Evolutionary conservation across 495 filamentous ascomycete species (phyloP), one percentile per base, ranked within the genome.

Genomic region (Podospora pseudoanserina): DNA sequence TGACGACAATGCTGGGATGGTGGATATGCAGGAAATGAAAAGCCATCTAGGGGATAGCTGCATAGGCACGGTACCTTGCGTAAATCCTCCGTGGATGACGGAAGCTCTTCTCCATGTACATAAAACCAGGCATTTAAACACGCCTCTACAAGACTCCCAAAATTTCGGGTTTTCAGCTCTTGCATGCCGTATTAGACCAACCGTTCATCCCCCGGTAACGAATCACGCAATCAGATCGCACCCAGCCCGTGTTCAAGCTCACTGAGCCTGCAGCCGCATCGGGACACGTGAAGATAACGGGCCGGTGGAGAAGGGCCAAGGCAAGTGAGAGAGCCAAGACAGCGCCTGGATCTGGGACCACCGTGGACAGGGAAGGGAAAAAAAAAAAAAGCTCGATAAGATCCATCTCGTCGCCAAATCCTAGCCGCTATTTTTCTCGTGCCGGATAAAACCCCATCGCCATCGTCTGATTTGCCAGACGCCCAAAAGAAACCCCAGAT

Each of bases 231-330:
- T 39, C 61, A 39, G 61, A 63, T 63, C 30, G 61, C 28, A 63
- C 20, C 6, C 30, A 16, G 61, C 61, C 30, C 32, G 30, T 49
- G 61, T 18, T 18, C 20, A 32, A 61, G 59, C 59, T 61, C 39
- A 5, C 55, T 6, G 49, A 5, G 3, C 32, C 28, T 63, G 61
- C 61, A 63, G 61, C 61, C 61, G 53, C 61, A 63, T 63, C 34
- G 32, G 61, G 30, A 44, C 61, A 63, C 61, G 61, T 63, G 61
- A 63, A 63, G 32, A 63, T 63, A 63, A 32, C 27, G 61, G 61
- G n/a, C 20, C 30, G 18, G 61, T 63, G 61, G 61, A 49, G 30
- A 30, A 19, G 18, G 60, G 60, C 60, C 20, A 30, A 4, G 60
- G 61, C 30, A 28, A 32, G 34, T 32, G 61, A 27, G 27, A 27